A percentile compares a stretch with the other conserved stretches of the same genome.
Conservation (phyloP, 768 basidiomycete species). For the Phlebiopsis flavidoalba region DNA sequence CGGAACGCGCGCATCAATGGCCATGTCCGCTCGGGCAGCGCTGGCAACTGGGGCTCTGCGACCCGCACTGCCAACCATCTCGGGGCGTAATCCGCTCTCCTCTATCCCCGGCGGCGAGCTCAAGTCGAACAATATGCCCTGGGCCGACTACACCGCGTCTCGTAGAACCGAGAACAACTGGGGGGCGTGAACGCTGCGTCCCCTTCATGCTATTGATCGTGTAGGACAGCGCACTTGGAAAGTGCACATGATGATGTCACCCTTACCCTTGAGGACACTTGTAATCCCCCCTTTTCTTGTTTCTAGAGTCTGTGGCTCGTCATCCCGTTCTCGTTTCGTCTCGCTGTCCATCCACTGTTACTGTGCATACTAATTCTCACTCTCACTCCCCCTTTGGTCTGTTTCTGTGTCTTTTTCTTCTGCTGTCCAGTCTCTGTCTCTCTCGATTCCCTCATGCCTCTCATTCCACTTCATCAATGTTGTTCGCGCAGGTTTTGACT, state of each 20-base stretch:
- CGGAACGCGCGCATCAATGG: slow-evolving; percentile 45
- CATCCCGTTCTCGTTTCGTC: neutral
- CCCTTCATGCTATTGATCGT: neutral
- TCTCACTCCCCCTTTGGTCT: slow-evolving; percentile 12
- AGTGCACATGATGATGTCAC: slow-evolving; percentile 3
- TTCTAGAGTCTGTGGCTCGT: slow-evolving; percentile 13
- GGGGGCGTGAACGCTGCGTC: slow-evolving; percentile 14
- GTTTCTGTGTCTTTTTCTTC: slow-evolving; percentile 10
- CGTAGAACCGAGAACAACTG: slow-evolving; percentile 25
- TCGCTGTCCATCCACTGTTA: slow-evolving; percentile 9
- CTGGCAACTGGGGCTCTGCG: slow-evolving; percentile 73
- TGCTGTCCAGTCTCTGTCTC: slow-evolving; percentile 9
- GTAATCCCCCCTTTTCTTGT: slow-evolving; percentile 1
- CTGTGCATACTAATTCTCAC: slow-evolving; percentile 17
- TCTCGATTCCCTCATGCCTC: slow-evolving; percentile 10
- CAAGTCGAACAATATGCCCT: slow-evolving; percentile 52
- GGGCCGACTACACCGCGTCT: slow-evolving; percentile 33
- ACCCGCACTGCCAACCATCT: slow-evolving; percentile 48
- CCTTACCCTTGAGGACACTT: slow-evolving; percentile 2
- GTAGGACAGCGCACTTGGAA: slow-evolving; percentile 1
- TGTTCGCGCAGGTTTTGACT: slow-evolving; percentile 27
- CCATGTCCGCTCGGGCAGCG: slow-evolving; percentile 75
- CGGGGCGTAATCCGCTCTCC: slow-evolving; percentile 38
- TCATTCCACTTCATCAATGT: slow-evolving; percentile 25
- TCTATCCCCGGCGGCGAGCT: slow-evolving; percentile 55